Percentiles rank a stretch among this genome's conserved stretches.
Conservation (phyloP, 2,329 filamentous ascomycete genomes). For the Arachnomyces sp. region DNA sequence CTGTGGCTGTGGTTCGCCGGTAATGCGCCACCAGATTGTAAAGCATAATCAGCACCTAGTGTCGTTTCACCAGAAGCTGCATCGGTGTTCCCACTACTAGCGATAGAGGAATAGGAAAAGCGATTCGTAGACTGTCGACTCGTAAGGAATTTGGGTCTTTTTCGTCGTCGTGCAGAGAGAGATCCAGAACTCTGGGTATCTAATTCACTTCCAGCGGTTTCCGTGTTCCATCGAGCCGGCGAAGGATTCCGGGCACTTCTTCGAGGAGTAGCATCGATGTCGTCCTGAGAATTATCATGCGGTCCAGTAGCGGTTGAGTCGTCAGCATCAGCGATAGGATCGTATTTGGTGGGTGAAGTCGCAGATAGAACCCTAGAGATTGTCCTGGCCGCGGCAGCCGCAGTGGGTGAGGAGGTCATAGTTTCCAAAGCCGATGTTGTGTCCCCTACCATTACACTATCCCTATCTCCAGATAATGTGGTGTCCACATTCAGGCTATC, state of each 20-base stretch:
- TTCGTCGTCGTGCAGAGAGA: slow-evolving; percentile 23
- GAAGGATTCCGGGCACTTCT: slow-evolving; percentile 22
- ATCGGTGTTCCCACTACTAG: slow-evolving; percentile 47
- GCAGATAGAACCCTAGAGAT: slow-evolving; percentile 31
- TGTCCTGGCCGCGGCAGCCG: slow-evolving; percentile 35
- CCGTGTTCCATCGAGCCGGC: slow-evolving; percentile 18
- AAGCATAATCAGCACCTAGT: slow-evolving; percentile 67
- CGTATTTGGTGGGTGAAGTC: slow-evolving; percentile 5
- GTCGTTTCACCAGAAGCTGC: slow-evolving; percentile 62
- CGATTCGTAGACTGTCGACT: slow-evolving; percentile 50
- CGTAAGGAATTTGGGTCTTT: slow-evolving; percentile 48
- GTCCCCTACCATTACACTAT: slow-evolving; percentile 14
- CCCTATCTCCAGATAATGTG: slow-evolving; percentile 12
- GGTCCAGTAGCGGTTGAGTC: not conserved
- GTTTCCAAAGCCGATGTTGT: slow-evolving; percentile 35
- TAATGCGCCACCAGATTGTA: slow-evolving; percentile 71
- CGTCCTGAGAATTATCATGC: slow-evolving; percentile 13
- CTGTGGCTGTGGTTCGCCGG: slow-evolving; percentile 35
- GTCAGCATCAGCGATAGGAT: not conserved
- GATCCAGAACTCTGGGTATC: slow-evolving; percentile 15
- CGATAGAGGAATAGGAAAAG: slow-evolving; percentile 50
- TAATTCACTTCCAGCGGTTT: slow-evolving; percentile 16
- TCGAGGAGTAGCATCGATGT: slow-evolving; percentile 16
- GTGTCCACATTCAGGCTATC: slow-evolving; percentile 14
- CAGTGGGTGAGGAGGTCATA: slow-evolving; percentile 37